A percentile compares a stretch with the other conserved stretches of the same genome.
Evolutionary conservation across 257 asterid species (phyloP).

Genomic region (Paraleonurus japonicus): DNA sequence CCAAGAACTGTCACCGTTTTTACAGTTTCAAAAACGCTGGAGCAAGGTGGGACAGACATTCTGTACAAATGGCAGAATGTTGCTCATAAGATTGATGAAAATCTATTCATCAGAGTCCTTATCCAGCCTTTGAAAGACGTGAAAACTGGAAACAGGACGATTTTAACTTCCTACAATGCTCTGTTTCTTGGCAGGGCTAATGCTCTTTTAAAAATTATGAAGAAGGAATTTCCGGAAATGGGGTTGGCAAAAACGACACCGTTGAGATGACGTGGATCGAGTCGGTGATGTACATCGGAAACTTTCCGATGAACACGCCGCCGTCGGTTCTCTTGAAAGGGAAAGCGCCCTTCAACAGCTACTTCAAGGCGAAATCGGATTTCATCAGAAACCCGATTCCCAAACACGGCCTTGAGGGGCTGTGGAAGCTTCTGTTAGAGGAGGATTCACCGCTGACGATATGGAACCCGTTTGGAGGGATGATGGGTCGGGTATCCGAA

Average conservation of each 20-base stretch:
- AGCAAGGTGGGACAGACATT: not conserved
- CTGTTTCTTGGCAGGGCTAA: conserved; percentile 8
- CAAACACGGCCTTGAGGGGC: not conserved
- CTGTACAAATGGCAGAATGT: conserved; percentile 21
- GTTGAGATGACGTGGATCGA: conserved; percentile 27
- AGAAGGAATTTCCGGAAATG: conserved; percentile 3
- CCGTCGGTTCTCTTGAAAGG: not conserved
- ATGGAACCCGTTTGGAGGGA: conserved; percentile 27
- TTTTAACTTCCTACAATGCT: conserved; percentile 14
- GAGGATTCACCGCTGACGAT: not conserved
- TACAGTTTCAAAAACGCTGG: not conserved
- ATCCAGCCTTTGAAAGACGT: not conserved
- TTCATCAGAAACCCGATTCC: conserved; percentile 11
- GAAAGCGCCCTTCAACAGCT: not conserved
- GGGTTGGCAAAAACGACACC: conserved; percentile 13
- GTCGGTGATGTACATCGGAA: not conserved
- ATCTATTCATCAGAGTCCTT: conserved; percentile 30
- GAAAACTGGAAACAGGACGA: not conserved
- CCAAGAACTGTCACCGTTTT: conserved; percentile 20
- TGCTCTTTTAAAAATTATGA: not conserved
- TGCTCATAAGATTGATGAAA: not conserved
- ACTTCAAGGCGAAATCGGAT: conserved; percentile 31
- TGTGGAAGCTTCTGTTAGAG: not conserved
- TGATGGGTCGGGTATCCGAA: conserved; percentile 6
- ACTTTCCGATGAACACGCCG: not conserved